Base-by-base conservation (phyloP, 352 stramenopile species). In the Blastocystis sp. region DNA sequence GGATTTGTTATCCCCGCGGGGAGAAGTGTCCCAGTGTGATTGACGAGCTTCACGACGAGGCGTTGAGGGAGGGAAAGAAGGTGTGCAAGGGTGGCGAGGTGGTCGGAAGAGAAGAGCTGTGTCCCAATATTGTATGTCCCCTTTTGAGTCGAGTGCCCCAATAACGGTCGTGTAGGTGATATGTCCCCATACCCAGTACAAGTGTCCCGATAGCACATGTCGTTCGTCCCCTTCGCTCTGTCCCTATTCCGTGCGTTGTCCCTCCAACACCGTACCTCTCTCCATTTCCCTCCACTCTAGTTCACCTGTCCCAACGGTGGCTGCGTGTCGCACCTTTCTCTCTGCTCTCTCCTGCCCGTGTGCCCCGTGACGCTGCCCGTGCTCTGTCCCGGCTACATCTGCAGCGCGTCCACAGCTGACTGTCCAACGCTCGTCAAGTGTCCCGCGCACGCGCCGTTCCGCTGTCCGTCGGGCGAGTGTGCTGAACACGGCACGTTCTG, bases 381-480 rank as follows among this genome's bases (percentile, higher is more conserved):
- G 21, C 74, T 85, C 74, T 85, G 74, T 67, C 74, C 74, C 26
- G 74, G 74, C 24, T 51, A 55, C 31, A 24, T 67, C 41, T 85
- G 74, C 33, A n/a, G 51, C 50, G 26, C 74, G 3, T 69, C 74
- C 21, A 19, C 70, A 16, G 60, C 13, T 21, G 21, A 39, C 21
- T 85, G 74, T 45, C 51, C 74, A 26, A 13, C 31, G n/a, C 50
- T 85, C 21, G 31, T 55, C 31, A 51, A 51, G 9, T 85, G 74
- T 85, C 74, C 74, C 1, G 24, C 51, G 12, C 33, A 85, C 33
- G 74, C 74, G 24, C 74, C 74, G 1, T 85, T 69, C 74, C 74
- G 74, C 33, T 85, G 74, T 85, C 74, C 74, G 26, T 67, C 60
- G 74, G 74, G 74, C 31, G 51, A 85, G 1, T 85, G 74, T 26